phyloP scores from a whole-genome alignment of 257 asterid genomes.

The Solanum habrochaites region DNA sequence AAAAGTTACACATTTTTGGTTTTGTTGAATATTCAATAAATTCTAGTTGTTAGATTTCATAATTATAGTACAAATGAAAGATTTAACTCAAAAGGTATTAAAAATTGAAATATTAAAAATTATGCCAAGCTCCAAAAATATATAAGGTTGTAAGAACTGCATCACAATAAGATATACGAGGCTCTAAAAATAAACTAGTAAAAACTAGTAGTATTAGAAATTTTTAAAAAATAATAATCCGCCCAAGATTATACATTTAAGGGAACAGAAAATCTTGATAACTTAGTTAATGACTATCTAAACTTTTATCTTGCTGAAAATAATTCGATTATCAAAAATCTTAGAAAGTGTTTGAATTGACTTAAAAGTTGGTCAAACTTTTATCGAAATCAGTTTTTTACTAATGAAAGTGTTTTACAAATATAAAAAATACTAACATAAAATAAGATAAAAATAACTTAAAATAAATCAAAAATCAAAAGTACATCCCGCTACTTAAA shows the following conservation, averaged over 20 bases:
- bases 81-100: not conserved
- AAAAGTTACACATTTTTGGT: not conserved
- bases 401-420: too few species aligned
- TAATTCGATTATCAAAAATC: too few species aligned
- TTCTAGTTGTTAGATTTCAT: not conserved
- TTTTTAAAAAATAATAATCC: not conserved
- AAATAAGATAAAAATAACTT: too few species aligned
- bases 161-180: not conserved
- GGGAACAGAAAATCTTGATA: not conserved
- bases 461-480: too few species aligned
- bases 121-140: not conserved
- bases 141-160: not conserved
- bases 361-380: too few species aligned
- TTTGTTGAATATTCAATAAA: not conserved
- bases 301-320: rapidly evolving
- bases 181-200: not conserved
- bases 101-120: not conserved
- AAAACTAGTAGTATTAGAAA: not conserved
- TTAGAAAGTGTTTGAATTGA: too few species aligned
- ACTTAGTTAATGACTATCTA: rapidly evolving
- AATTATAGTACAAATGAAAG: too few species aligned
- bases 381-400: too few species aligned
- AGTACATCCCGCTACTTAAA: rapidly evolving
- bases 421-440: too few species aligned
- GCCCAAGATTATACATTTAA: not conserved